phyloP scores from a whole-genome alignment of 2,329 filamentous ascomycete species.

The Botrytis byssoidea region DNA sequence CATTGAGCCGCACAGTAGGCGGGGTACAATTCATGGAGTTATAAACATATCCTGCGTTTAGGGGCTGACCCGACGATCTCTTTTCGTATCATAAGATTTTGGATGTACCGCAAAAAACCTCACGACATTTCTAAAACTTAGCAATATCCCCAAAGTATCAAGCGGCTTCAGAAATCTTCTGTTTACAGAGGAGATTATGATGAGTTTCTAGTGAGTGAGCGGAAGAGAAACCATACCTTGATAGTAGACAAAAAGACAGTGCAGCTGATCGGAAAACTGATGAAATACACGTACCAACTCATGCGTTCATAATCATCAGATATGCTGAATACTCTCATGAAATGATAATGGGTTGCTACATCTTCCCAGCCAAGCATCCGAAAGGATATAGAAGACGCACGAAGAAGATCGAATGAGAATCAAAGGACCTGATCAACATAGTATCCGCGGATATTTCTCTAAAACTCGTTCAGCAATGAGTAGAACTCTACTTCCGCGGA shows the following conservation, averaged over 20 bases:
- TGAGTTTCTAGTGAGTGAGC: no score
- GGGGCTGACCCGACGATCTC: neutral
- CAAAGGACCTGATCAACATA: neutral
- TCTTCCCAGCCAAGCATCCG: neutral
- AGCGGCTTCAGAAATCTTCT: neutral
- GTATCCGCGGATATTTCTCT: neutral
- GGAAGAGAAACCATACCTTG: neutral
- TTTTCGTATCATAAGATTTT: neutral
- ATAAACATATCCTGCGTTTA: neutral
- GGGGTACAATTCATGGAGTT: neutral
- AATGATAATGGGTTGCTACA: neutral
- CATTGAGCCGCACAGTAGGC: neutral
- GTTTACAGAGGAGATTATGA: neutral
- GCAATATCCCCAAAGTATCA: neutral
- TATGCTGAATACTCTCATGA: neutral
- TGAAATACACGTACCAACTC: neutral
- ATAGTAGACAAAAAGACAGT: neutral
- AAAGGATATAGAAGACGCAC: no score
- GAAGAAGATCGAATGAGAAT: neutral
- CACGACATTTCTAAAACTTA: neutral
- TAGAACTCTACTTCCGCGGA: neutral
- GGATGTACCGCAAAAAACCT: neutral
- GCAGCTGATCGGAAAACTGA: neutral
- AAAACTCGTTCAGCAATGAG: neutral
- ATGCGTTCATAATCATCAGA: neutral